phyloP scores from a whole-genome alignment of 2,329 filamentous ascomycete genomes.

The Epichloe uncinata region DNA sequence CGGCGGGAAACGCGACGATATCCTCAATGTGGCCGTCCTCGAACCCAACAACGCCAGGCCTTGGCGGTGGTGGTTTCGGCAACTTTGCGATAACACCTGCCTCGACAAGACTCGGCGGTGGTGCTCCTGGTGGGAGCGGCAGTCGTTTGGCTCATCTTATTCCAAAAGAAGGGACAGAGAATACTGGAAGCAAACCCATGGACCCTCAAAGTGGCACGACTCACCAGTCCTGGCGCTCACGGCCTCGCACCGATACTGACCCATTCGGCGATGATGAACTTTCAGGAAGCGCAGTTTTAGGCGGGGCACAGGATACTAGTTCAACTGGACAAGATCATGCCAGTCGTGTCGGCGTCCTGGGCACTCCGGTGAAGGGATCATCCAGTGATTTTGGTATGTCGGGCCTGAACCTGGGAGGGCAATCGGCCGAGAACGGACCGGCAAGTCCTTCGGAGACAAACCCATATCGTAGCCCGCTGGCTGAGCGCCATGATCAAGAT shows the following conservation, averaged over 20 bases:
- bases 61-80: constrained; percentile 68
- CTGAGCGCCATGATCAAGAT: constrained; percentile 55
- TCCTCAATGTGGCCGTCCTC: constrained; percentile 30
- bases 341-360: constrained; percentile 29
- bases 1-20: constrained; percentile 32
- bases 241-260: constrained; percentile 59
- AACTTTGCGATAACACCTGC: constrained; percentile 62
- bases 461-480: constrained; percentile 82
- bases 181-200: constrained; percentile 35
- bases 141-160: constrained; percentile 81
- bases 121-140: constrained; percentile 56
- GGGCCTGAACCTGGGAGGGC: constrained; percentile 42
- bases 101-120: constrained; percentile 49
- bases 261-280: constrained; percentile 57
- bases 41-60: constrained; percentile 46
- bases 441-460: constrained; percentile 92
- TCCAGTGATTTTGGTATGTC: constrained; percentile 50
- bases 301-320: constrained; percentile 60
- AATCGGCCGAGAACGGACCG: constrained; percentile 51
- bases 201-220: constrained; percentile 32
- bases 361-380: constrained; percentile 41
- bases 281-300: constrained; percentile 59
- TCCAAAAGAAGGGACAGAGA: constrained; percentile 62
- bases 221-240: constrained; percentile 41
- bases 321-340: constrained; percentile 14